These are phyloP conservation scores for Phytophthora fragariaefolia DNA, from an alignment of 352 stramenopile species.

Conservation along the genomic window DNA sequence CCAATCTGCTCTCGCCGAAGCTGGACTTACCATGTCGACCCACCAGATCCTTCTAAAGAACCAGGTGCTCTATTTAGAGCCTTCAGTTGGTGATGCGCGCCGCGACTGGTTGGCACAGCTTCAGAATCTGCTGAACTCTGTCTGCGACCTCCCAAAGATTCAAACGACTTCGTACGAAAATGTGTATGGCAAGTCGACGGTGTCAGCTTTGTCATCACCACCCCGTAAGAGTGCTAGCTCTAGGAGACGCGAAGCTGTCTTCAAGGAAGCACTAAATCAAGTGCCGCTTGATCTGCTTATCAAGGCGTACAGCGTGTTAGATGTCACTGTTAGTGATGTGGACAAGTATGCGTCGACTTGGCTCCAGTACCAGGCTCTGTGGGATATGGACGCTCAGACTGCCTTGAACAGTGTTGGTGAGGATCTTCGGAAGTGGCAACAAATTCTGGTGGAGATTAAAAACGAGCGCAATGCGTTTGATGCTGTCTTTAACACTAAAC, in stretches of 20 bases:
- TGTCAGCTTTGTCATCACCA: constrained; percentile 65
- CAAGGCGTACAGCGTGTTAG: constrained; percentile 80
- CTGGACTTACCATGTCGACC: constrained; percentile 53
- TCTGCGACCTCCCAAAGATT: constrained; percentile 93
- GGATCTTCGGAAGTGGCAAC: constrained; percentile 97
- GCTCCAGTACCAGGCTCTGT: constrained; percentile 99
- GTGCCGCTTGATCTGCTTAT: constrained; percentile 71
- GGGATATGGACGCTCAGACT: constrained; percentile 97
- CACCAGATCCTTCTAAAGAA: constrained; percentile 97
- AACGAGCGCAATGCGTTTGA: constrained; percentile 96
- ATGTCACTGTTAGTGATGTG: constrained; percentile 84
- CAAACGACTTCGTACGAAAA: constrained; percentile 89
- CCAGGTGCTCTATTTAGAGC: constrained; percentile 96
- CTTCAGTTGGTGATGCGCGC: constrained; percentile 94
- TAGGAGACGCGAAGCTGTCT: constrained; percentile 70
- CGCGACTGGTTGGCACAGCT: constrained; percentile 91
- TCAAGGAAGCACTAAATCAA: constrained; percentile 71
- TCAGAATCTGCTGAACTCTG: constrained; percentile 93
- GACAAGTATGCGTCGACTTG: constrained; percentile 95
- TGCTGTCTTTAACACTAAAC: constrained; percentile 86
- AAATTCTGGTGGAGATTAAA: constrained; percentile 97
- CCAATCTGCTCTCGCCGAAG: constrained; percentile 50
- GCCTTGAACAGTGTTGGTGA: constrained; percentile 93
- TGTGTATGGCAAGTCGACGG: constrained; percentile 77
- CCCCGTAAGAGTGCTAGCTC: constrained; percentile 63